These are phyloP conservation scores for Rhodotorula taiwanensis DNA, from an alignment of 768 basidiomycete genomes.

Conservation along the genomic window DNA sequence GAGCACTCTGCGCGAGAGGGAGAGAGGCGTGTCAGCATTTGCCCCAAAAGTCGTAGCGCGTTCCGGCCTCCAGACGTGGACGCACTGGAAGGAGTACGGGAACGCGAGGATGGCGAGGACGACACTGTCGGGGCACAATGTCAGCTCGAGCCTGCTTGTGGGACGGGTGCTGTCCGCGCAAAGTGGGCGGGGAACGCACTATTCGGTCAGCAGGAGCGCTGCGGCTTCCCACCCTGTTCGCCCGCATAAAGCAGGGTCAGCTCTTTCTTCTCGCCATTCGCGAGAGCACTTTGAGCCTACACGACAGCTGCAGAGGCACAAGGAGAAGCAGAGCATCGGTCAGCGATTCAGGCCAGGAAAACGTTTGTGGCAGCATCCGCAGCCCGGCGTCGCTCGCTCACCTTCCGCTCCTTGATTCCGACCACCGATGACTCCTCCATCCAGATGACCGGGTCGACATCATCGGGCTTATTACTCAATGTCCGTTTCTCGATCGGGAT, in stretches of 20 bases:
- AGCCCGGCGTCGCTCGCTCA: too few relatives aligned
- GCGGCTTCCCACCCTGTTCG: slow-evolving; percentile 12
- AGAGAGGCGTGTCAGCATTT: neutral
- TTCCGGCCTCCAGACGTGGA: too few relatives aligned
- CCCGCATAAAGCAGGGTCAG: neutral
- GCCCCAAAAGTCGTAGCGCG: too few relatives aligned
- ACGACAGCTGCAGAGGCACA: too few relatives aligned
- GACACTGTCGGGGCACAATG: slow-evolving; percentile 1
- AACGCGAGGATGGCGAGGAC: slow-evolving; percentile 33
- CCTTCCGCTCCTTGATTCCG: slow-evolving; percentile 30
- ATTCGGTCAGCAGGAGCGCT: slow-evolving; percentile 22
- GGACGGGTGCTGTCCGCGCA: too few relatives aligned
- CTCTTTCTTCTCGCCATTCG: too few relatives aligned
- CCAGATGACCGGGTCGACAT: slow-evolving; percentile 5
- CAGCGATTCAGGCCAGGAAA: too few relatives aligned
- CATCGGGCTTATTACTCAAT: slow-evolving; percentile 10
- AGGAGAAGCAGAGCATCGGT: too few relatives aligned
- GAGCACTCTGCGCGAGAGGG: slow-evolving; percentile 9
- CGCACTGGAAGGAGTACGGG: slow-evolving; percentile 32
- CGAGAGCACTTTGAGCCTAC: too few relatives aligned
- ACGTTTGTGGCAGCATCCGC: too few relatives aligned
- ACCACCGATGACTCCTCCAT: slow-evolving; percentile 8
- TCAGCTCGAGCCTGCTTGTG: neutral
- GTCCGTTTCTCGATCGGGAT: neutral
- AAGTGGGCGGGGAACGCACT: too few relatives aligned